Evolutionary conservation across 352 stramenopile species (phyloP).

Genomic region (Phytophthora megakarya): DNA sequence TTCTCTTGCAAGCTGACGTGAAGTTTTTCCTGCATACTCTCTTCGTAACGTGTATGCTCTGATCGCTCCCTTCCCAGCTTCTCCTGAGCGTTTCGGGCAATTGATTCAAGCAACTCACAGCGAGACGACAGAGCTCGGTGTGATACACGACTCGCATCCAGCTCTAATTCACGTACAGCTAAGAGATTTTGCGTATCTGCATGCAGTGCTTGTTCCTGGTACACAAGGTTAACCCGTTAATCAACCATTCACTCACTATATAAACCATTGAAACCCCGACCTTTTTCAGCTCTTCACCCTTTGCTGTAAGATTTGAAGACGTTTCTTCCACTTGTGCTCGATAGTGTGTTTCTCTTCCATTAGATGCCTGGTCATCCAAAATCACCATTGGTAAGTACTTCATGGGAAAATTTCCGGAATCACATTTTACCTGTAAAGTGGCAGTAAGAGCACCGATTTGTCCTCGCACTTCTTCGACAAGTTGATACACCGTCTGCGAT

Average conservation of each 20-base stretch:
- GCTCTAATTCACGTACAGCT: conserved; percentile 41
- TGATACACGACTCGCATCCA: conserved; percentile 37
- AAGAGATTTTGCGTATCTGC: conserved; percentile 32
- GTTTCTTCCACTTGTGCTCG: conserved; percentile 29
- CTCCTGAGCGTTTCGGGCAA: conserved; percentile 60
- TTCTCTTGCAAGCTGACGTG: conserved; percentile 58
- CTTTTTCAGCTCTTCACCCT: conserved; percentile 33
- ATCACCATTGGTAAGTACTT: conserved; percentile 3
- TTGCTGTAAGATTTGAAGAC: conserved; percentile 19
- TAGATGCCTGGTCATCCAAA: conserved; percentile 20
- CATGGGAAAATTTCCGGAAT: background rate
- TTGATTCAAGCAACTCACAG: conserved; percentile 61
- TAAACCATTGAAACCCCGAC: conserved; percentile 4
- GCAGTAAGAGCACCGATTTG: conserved; percentile 33
- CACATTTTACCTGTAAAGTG: conserved; percentile 33
- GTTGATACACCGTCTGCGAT: conserved; percentile 37
- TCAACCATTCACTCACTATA: background rate
- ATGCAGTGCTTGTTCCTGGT: conserved; percentile 32
- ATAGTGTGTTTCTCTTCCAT: conserved; percentile 29
- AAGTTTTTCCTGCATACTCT: conserved; percentile 51
- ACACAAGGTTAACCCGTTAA: conserved; percentile 1
- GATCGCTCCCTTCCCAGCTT: conserved; percentile 58
- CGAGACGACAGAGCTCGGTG: conserved; percentile 47
- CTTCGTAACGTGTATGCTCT: conserved; percentile 54
- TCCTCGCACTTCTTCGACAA: conserved; percentile 32